These are phyloP conservation scores for Nakazawaea anatomiae DNA, from an alignment of 805 yeast genomes.

Conservation along the genomic window DNA sequence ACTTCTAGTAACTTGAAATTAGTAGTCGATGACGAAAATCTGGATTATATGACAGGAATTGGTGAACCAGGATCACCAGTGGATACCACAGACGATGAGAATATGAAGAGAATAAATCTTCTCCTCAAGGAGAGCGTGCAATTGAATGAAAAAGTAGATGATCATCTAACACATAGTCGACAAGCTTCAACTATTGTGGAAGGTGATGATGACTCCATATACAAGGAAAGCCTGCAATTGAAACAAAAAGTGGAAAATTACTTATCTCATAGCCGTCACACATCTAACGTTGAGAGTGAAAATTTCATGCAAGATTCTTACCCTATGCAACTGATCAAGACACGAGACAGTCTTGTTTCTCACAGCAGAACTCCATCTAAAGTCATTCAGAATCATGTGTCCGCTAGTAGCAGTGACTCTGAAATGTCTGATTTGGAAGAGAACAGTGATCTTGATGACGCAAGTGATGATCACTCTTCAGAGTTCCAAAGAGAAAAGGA, in stretches of 20 bases:
- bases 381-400: background rate
- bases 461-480: background rate
- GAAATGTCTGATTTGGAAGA: background rate
- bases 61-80: background rate
- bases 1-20: constrained; percentile 1
- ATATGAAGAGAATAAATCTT: background rate
- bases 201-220: background rate
- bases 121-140: background rate
- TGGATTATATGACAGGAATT: background rate
- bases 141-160: constrained; percentile 4
- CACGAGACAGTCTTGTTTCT: background rate
- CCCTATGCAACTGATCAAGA: background rate
- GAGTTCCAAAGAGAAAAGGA: background rate
- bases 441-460: background rate
- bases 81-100: constrained; percentile 1
- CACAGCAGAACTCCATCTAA: background rate
- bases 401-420: background rate
- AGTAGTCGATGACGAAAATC: background rate
- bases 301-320: background rate
- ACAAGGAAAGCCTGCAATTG: background rate
- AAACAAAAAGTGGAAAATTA: background rate
- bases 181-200: background rate
- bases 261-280: background rate
- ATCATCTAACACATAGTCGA: constrained; percentile 7
- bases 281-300: background rate